Evolutionary conservation across 805 yeast species (phyloP), one percentile per base, ranked within the genome.

Genomic region (Yamadazyma sp.): DNA sequence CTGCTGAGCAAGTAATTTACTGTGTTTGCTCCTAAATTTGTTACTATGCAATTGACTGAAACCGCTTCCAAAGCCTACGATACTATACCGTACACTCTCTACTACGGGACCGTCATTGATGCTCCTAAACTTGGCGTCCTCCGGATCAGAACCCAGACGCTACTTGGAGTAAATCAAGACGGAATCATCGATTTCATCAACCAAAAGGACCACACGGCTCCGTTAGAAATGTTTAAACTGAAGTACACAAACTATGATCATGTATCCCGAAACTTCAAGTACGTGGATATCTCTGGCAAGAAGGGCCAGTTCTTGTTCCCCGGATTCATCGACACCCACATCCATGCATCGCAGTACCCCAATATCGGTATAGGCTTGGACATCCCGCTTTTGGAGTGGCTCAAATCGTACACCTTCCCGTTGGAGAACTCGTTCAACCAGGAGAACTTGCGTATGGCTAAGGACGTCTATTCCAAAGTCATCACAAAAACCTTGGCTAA

Each of bases 351-450:
- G 19, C 74, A 68, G 49, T 68, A 57, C 44, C 72, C 73, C 7
- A 68, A 68, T 48, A 51, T 59, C 18, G 73, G 74, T 2, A 78
- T 93, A 17, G 91, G 95, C 45, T 90, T 95, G 17, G 82, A 82
- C 42, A 70, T 87, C 2, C 91, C 95, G 1, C 67, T 93, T 28
- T 65, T 93, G 39, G 95, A 91, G 47, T 93, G 99, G 99, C 71
- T 93, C 32, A 74, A 78, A 17, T 78, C 74, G 15, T 89, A 88
- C 57, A 93, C 99, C 0, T 93, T 90, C 68, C 95, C 96, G 1
- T 60, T 90, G 39, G 99, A 93, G 60, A 67, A 84, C 6, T 71
- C 84, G 3, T 73, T 87, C 47, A 49, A 57, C 44, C 19, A 38
- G 1, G 64, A 60, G 13, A 77, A 82, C 45, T 48, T 73, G 15